Conservation (phyloP, 352 stramenopile species). For the Globisporangium irregulare region DNA sequence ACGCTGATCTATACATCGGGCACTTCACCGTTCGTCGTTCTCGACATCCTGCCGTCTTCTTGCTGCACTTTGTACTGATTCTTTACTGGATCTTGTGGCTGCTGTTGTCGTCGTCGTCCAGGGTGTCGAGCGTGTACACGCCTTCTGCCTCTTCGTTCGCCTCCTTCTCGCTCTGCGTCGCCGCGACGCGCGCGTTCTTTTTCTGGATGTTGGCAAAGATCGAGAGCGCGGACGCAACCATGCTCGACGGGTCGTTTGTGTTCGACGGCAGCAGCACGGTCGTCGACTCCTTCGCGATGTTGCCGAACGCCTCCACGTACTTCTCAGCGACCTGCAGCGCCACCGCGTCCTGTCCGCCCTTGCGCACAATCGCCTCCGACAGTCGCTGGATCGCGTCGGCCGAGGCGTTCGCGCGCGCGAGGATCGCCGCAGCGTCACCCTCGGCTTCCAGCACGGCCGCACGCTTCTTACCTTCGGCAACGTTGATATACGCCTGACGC, state of each 20-base stretch:
- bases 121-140: slow-evolving; percentile 63
- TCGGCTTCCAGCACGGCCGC: slow-evolving; percentile 83
- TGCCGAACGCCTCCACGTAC: slow-evolving; percentile 90
- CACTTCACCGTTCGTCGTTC: background rate
- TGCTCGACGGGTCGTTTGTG: slow-evolving; percentile 79
- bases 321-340: slow-evolving; percentile 88
- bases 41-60: background rate
- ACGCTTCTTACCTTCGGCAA: slow-evolving; percentile 89
- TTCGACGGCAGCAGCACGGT: slow-evolving; percentile 83
- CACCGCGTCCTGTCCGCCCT: slow-evolving; percentile 77
- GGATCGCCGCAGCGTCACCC: slow-evolving; percentile 82
- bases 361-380: slow-evolving; percentile 60
- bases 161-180: slow-evolving; percentile 20
- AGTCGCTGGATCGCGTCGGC: slow-evolving; percentile 77
- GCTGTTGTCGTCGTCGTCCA: slow-evolving; percentile 32
- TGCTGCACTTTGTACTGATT: background rate
- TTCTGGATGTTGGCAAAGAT: slow-evolving; percentile 90
- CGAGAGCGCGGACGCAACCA: slow-evolving; percentile 87
- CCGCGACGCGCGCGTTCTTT: slow-evolving; percentile 41
- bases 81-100: slow-evolving; percentile 15
- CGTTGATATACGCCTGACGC: slow-evolving; percentile 85
- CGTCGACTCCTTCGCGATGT: slow-evolving; percentile 89
- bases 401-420: slow-evolving; percentile 78
- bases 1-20: background rate
- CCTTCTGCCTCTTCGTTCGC: slow-evolving; percentile 19